Base-by-base conservation (phyloP, 495 filamentous ascomycete species). In the Amphirosellinia nigrospora region DNA sequence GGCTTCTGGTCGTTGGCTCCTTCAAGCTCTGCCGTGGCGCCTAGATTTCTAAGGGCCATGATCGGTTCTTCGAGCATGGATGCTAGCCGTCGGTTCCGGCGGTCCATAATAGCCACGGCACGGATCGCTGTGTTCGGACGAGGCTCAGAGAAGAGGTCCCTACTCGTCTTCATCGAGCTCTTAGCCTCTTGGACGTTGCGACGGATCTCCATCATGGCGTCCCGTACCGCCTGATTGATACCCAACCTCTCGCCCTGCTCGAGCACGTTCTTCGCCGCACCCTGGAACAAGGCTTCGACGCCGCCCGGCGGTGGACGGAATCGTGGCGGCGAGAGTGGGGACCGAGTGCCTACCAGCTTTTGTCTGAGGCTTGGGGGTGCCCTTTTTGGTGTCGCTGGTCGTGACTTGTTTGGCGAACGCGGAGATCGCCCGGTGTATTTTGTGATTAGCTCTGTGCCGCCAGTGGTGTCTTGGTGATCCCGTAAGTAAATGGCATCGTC, bases 401-500 rank as follows among this genome's bases (percentile, higher is more conserved):
- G 71, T 11, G 82, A 72, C 77, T 60, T 23, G 38, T 68, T 79
- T 73, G 74, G 79, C 74, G 70, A 84, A 8, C 84, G 79, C 0
- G 92, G 92, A 16, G 86, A 75, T 61, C 85, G 91, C 4, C 89
- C 90, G 2, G 92, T 93, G 79, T 98, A 96, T 70, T 96, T 96
- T 15, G 84, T 83, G 62, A 98, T 93, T 45, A 99, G 83, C 48
- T 89, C 85, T 41, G 84, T 83, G 21, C 93, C 94, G 65, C 93
- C 90, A 38, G 89, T 84, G 16, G 88, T 78, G 39, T 89, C 88
- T n/a, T 92, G 86, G 73, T 97, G 93, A 41, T 91, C 85, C 60
- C 89, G 86, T 21, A 99, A 83, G 74, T 93, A 96, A 9, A 97
- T 78, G n/a, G 93, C 96, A 80, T 99, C 96, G 52, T 91, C 85